A percentile compares a stretch with the other conserved stretches of the same genome.
Conservation (phyloP, 306 rosid genomes). For the Calophaca sinica region DNA sequence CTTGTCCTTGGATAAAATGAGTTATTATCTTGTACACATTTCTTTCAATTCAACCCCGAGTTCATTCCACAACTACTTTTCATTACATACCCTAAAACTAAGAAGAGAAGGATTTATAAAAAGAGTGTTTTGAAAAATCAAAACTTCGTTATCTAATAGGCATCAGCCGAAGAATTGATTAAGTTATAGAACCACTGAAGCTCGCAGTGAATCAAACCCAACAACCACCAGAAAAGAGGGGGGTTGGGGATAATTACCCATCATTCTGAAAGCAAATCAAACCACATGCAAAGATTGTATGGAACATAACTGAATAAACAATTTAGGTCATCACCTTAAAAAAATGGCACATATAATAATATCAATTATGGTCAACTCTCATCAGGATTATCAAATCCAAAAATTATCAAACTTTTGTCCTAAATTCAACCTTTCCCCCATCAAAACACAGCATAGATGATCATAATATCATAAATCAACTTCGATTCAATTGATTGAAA, state of each 20-base stretch:
- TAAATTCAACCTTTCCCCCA: constrained; percentile 16
- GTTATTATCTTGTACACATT: constrained; percentile 3
- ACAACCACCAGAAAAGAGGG: not conserved
- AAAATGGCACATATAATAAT: not conserved
- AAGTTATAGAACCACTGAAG: too few relatives aligned
- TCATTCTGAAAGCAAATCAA: constrained; percentile 8
- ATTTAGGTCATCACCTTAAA: constrained; percentile 12
- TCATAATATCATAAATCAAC: constrained; percentile 28
- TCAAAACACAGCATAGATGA: constrained; percentile 43
- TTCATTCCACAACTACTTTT: constrained; percentile 16
- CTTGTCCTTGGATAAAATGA: constrained; percentile 7
- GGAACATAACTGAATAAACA: constrained; percentile 7
- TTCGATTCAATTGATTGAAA: constrained; percentile 16
- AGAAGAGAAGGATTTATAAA: not conserved
- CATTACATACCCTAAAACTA: not conserved
- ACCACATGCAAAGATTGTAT: constrained; percentile 37
- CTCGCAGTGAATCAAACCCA: not conserved
- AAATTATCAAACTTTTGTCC: constrained; percentile 34
- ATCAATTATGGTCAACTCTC: constrained; percentile 35
- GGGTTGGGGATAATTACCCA: not conserved
- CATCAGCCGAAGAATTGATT: constrained; percentile 22
- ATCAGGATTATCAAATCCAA: constrained; percentile 23
- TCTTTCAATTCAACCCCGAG: constrained; percentile 28
- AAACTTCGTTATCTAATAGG: constrained; percentile 7
- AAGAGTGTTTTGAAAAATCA: constrained; percentile 6